A percentile compares a stretch with the other conserved stretches of the same genome.
These are phyloP conservation scores for Oryza rufipogon DNA, from an alignment of 176 grass and related monocot genomes.

Conservation along the genomic window DNA sequence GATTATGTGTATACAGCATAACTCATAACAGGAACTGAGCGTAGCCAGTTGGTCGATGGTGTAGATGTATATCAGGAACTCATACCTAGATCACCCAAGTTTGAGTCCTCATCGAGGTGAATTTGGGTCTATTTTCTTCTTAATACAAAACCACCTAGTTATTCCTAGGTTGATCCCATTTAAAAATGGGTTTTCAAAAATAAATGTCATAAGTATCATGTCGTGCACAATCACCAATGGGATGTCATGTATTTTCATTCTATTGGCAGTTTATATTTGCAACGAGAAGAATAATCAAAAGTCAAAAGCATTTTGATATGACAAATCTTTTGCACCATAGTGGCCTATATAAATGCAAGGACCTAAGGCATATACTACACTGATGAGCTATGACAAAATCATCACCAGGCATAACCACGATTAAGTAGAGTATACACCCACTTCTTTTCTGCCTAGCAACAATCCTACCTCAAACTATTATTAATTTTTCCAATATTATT, in stretches of 20 bases:
- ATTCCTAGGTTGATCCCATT: too few species aligned
- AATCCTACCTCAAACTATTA: conserved; percentile 14
- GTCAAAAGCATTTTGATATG: conserved; percentile 15
- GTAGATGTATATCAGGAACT: too few species aligned
- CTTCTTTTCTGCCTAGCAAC: not conserved
- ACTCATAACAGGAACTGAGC: not conserved
- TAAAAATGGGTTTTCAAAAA: not conserved
- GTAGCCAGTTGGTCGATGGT: too few species aligned
- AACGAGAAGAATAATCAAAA: not conserved
- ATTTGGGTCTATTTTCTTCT: too few species aligned
- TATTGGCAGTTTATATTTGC: not conserved
- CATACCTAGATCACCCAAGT: too few species aligned
- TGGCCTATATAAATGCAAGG: not conserved
- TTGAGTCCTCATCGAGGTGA: too few species aligned
- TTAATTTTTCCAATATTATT: not conserved
- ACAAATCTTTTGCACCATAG: conserved; percentile 20
- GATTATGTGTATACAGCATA: not conserved
- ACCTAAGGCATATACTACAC: not conserved
- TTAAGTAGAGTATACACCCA: not conserved
- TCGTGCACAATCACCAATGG: not conserved
- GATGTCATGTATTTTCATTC: not conserved
- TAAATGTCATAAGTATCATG: not conserved
- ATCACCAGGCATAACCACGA: not conserved
- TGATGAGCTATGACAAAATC: conserved; percentile 27
- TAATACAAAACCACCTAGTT: too few species aligned